Evolutionary conservation across 495 filamentous ascomycete species (phyloP).

Genomic region (Aspergillus nidulans): DNA sequence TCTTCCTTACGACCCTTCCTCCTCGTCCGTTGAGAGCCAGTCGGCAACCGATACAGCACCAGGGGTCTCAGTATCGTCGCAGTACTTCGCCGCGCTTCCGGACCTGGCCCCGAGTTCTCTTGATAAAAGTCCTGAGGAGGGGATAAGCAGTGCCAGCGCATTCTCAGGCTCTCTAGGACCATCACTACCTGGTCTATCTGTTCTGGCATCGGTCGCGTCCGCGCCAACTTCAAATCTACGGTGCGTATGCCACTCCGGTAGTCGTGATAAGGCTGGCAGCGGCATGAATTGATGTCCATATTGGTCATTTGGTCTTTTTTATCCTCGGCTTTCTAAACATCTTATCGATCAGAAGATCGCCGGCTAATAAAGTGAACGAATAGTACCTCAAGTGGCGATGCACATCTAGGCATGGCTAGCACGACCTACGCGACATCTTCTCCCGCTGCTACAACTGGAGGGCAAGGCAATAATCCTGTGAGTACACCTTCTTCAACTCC

Average conservation of each 20-base stretch:
- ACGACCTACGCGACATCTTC: slow-evolving; percentile 62
- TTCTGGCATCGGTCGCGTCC: slow-evolving; percentile 59
- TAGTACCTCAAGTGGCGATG: slow-evolving; percentile 49
- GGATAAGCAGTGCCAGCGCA: slow-evolving; percentile 20
- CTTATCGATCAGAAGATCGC: slow-evolving; percentile 13
- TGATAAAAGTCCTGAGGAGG: slow-evolving; percentile 23
- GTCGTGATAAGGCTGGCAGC: not conserved
- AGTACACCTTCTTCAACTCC: slow-evolving; percentile 28
- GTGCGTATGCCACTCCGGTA: slow-evolving; percentile 40
- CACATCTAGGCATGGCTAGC: slow-evolving; percentile 48
- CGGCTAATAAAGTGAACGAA: slow-evolving; percentile 28
- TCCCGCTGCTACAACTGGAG: slow-evolving; percentile 63
- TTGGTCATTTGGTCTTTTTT: not conserved
- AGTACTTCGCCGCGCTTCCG: slow-evolving; percentile 34
- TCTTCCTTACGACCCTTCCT: slow-evolving; percentile 27
- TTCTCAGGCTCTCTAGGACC: slow-evolving; percentile 31
- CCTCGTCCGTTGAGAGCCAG: slow-evolving; percentile 20
- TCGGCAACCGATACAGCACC: slow-evolving; percentile 20
- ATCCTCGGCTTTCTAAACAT: not conserved
- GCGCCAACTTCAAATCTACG: slow-evolving; percentile 61
- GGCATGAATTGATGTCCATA: not conserved
- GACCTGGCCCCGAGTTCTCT: slow-evolving; percentile 27
- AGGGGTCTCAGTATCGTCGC: slow-evolving; percentile 34
- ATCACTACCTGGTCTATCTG: slow-evolving; percentile 56
- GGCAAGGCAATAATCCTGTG: slow-evolving; percentile 63